Percentiles rank a stretch among this genome's conserved stretches.
Conservation (phyloP, 2,329 filamentous ascomycete species). For the Rugonectria rugulosa region DNA sequence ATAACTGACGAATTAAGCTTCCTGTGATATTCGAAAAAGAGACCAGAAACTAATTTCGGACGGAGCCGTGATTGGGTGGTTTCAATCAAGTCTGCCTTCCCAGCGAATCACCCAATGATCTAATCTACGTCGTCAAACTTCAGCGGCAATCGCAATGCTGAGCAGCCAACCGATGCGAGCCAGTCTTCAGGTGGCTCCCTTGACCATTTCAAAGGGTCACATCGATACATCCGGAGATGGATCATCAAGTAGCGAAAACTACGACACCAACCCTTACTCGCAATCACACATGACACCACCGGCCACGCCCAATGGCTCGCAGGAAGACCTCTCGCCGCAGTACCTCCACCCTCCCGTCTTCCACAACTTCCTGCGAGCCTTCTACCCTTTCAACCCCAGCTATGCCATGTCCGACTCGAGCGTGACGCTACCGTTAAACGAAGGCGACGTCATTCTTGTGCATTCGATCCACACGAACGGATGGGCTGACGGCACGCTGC, state of each 20-base stretch:
- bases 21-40: constrained; percentile 12
- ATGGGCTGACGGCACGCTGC: constrained; percentile 94
- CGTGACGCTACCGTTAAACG: constrained; percentile 85
- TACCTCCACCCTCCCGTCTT: constrained; percentile 70
- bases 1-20: no score
- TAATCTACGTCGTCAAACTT: constrained; percentile 32
- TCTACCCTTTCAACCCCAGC: constrained; percentile 88
- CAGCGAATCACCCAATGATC: constrained; percentile 40
- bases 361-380: constrained; percentile 93
- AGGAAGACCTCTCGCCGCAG: constrained; percentile 61
- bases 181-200: constrained; percentile 68
- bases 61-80: constrained; percentile 32
- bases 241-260: constrained; percentile 33
- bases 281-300: constrained; percentile 78
- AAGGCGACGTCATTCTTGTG: constrained; percentile 91
- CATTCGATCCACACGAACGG: constrained; percentile 98
- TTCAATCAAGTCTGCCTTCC: constrained; percentile 28
- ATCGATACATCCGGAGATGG: constrained; percentile 40
- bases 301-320: constrained; percentile 73
- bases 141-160: constrained; percentile 46
- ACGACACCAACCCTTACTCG: constrained; percentile 52
- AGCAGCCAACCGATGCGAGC: constrained; percentile 57
- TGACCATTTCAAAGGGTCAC: constrained; percentile 58
- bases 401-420: constrained; percentile 81
- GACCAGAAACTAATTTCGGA: no score